phyloP scores from a whole-genome alignment of 2,329 filamentous ascomycete genomes.

The Parafenestella ontariensis region DNA sequence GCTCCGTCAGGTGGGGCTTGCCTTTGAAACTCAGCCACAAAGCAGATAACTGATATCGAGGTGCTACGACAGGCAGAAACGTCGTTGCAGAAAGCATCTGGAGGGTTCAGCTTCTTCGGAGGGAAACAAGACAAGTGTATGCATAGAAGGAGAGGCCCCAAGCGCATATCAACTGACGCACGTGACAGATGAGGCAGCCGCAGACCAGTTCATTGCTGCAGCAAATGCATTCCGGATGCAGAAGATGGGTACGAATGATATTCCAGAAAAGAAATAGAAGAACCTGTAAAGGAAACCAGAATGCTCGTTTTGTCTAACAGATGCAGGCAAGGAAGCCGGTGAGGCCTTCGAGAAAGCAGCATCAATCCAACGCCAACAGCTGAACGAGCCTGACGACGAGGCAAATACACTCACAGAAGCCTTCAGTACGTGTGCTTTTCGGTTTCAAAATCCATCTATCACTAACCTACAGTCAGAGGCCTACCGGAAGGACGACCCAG shows the following conservation, averaged over 20 bases:
- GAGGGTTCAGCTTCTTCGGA: slow-evolving; percentile 90
- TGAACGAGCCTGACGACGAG: slow-evolving; percentile 92
- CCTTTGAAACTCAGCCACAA: slow-evolving; percentile 38
- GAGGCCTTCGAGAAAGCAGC: slow-evolving; percentile 85
- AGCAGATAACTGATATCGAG: slow-evolving; percentile 35
- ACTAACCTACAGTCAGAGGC: slow-evolving; percentile 61
- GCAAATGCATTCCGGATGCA: slow-evolving; percentile 92
- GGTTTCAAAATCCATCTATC: fast-evolving
- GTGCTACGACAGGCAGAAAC: slow-evolving; percentile 77
- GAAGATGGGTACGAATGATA: slow-evolving; percentile 71
- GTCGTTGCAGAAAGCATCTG: slow-evolving; percentile 72
- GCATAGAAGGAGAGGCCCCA: background rate
- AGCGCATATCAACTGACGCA: slow-evolving; percentile 22
- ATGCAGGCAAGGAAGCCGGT: slow-evolving; percentile 81
- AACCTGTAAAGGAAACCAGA: background rate
- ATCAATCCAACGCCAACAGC: slow-evolving; percentile 76
- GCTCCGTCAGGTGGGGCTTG: slow-evolving; percentile 47
- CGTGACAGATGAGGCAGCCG: slow-evolving; percentile 73
- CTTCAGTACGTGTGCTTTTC: slow-evolving; percentile 63
- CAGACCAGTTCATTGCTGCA: slow-evolving; percentile 85
- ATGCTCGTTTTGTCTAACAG: slow-evolving; percentile 2
- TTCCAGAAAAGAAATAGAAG: background rate
- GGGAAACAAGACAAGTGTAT: slow-evolving; percentile 80
- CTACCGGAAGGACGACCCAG: slow-evolving; percentile 83
- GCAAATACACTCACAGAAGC: slow-evolving; percentile 89